Conservation (phyloP, 768 basidiomycete genomes). For the Mycena haematopus region DNA sequence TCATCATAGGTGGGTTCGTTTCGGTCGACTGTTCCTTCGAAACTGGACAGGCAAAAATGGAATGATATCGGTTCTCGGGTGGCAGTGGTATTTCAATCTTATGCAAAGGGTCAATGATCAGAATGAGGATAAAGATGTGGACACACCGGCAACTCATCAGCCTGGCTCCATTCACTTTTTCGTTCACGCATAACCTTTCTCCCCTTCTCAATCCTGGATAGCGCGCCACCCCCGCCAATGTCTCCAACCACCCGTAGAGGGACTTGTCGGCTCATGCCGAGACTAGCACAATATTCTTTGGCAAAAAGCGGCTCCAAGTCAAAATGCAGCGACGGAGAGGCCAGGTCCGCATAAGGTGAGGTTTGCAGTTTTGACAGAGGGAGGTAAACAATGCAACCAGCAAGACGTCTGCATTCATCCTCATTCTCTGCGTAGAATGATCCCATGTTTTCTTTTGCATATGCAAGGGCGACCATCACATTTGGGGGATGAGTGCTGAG, state of each 20-base stretch:
- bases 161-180: conserved; percentile 91
- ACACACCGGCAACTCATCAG: conserved; percentile 86
- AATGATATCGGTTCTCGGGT: conserved; percentile 90
- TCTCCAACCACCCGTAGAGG: conserved; percentile 90
- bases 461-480: conserved; percentile 66
- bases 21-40: conserved; percentile 97
- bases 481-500: conserved; percentile 66
- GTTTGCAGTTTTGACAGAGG: conserved; percentile 67
- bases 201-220: conserved; percentile 93
- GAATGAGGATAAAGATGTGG: conserved; percentile 6
- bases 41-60: conserved; percentile 96
- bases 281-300: conserved; percentile 85
- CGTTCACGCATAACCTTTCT: conserved; percentile 91
- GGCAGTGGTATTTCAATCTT: conserved; percentile 95
- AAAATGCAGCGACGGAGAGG: conserved; percentile 71
- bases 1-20: conserved; percentile 97
- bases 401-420: conserved; percentile 70
- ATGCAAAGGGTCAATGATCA: not conserved
- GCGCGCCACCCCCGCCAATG: conserved; percentile 91
- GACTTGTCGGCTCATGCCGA: conserved; percentile 89
- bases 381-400: conserved; percentile 73
- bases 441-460: conserved; percentile 73
- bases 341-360: conserved; percentile 80
- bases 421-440: conserved; percentile 69
- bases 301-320: conserved; percentile 86